Evolutionary conservation across 1,284 basidiomycete genomes (phyloP).

Genomic region (Malassezia cuniculi): DNA sequence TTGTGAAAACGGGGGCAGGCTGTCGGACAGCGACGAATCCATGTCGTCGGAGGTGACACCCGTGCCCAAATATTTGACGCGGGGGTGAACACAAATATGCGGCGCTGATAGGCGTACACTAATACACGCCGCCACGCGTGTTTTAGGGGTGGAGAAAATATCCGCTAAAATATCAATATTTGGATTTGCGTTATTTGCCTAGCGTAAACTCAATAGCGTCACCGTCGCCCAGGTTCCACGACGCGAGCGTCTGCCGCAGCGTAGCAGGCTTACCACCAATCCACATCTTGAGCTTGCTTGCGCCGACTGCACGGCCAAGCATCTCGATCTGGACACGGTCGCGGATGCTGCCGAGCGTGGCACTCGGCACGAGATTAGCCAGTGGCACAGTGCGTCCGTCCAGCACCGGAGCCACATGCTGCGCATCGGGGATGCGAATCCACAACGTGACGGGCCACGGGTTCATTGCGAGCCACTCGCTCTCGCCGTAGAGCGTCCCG

Average conservation of each 20-base stretch:
- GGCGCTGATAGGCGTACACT: too few species aligned
- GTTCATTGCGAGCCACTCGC: constrained; percentile 28
- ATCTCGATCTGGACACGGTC: constrained; percentile 32
- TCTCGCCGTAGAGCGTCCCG: constrained; percentile 24
- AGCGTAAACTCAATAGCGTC: constrained; percentile 26
- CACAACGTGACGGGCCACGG: constrained; percentile 22
- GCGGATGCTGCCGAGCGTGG: constrained; percentile 20
- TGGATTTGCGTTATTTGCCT: constrained; percentile 20
- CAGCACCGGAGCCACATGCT: constrained; percentile 13
- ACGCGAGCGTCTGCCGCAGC: constrained; percentile 35
- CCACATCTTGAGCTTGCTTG: constrained; percentile 34
- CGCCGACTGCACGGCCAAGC: constrained; percentile 26
- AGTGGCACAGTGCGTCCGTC: constrained; percentile 23
- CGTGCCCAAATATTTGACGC: too few species aligned
- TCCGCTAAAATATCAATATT: too few species aligned
- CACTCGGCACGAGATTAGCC: constrained; percentile 21
- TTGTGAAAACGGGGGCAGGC: constrained; percentile 50
- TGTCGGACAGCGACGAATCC: too few species aligned
- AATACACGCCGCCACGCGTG: too few species aligned
- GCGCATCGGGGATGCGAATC: constrained; percentile 20
- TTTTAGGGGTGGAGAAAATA: too few species aligned
- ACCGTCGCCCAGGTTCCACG: constrained; percentile 36
- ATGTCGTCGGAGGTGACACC: too few species aligned
- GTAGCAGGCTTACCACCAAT: constrained; percentile 29
- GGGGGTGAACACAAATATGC: too few species aligned